phyloP scores from a whole-genome alignment of 1,284 basidiomycete genomes.

The Pyrrhoderma lamaoense region DNA sequence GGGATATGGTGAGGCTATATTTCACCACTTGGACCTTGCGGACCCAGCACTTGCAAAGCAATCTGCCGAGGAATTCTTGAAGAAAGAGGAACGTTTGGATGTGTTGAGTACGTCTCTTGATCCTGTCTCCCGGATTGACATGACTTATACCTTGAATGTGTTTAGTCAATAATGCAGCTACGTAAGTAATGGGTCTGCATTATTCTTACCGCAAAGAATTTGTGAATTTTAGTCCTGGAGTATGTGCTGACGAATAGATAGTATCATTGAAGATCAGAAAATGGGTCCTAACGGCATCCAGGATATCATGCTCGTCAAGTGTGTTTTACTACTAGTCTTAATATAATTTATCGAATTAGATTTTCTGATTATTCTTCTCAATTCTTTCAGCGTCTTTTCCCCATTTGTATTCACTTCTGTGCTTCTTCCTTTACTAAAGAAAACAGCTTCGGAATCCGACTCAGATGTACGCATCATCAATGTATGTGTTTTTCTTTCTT shows the following conservation, averaged over 20 bases:
- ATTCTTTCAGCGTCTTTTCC: constrained; percentile 25
- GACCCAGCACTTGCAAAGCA: constrained; percentile 19
- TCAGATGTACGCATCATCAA: constrained; percentile 30
- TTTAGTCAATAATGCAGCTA: constrained; percentile 25
- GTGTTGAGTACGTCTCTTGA: constrained; percentile 20
- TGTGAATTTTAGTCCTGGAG: too few relatives aligned
- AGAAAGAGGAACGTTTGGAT: constrained; percentile 23
- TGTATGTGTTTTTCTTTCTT: constrained; percentile 19
- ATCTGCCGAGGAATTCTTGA: constrained; percentile 23
- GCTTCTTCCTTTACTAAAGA: constrained; percentile 26
- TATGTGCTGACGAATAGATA: too few relatives aligned
- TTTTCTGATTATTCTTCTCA: background rate
- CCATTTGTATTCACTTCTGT: constrained; percentile 28
- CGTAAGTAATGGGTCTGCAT: constrained; percentile 17
- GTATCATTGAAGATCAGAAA: constrained; percentile 12
- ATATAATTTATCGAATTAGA: too few relatives aligned
- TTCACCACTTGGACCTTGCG: constrained; percentile 22
- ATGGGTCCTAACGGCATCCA: constrained; percentile 20
- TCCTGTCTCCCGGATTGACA: background rate
- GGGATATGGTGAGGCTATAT: constrained; percentile 19
- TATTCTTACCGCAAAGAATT: background rate
- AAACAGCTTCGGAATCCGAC: constrained; percentile 22
- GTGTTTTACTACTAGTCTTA: constrained; percentile 4
- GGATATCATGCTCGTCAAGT: constrained; percentile 26
- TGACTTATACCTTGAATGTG: background rate